phyloP scores from a whole-genome alignment of 2,329 filamentous ascomycete species.

The Cladosporium colombiae region DNA sequence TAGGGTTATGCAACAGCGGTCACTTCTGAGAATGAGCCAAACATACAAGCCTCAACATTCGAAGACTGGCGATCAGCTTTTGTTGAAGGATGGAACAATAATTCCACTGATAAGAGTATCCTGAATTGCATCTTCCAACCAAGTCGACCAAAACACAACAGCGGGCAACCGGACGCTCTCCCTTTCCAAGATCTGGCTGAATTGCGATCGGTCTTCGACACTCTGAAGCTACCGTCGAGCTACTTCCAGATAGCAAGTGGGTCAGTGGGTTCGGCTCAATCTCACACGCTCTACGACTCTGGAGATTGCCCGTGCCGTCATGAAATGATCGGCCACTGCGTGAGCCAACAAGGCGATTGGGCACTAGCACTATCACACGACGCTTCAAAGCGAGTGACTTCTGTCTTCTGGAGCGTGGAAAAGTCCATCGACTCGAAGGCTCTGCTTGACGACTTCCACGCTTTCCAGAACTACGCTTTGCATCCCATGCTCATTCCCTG shows the following conservation, averaged over 20 bases:
- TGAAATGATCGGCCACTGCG: slow-evolving; percentile 24
- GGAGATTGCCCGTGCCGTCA: background rate
- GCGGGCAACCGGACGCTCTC: slow-evolving; percentile 22
- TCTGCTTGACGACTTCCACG: slow-evolving; percentile 19
- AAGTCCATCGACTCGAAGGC: slow-evolving; percentile 16
- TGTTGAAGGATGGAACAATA: background rate
- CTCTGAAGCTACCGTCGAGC: slow-evolving; percentile 22
- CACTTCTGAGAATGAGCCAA: background rate
- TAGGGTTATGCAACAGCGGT: background rate
- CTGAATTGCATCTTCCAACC: slow-evolving; percentile 23
- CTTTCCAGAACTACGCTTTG: slow-evolving; percentile 17
- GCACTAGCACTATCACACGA: slow-evolving; percentile 25
- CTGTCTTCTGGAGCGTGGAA: slow-evolving; percentile 26
- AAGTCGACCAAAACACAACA: slow-evolving; percentile 22
- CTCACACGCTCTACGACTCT: background rate
- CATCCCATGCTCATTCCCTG: slow-evolving; percentile 28
- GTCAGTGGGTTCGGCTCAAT: slow-evolving; percentile 19
- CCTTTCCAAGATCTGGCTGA: slow-evolving; percentile 20
- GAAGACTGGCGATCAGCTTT: background rate
- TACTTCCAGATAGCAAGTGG: slow-evolving; percentile 26
- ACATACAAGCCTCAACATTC: background rate
- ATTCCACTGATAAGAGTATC: background rate
- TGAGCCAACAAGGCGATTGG: slow-evolving; percentile 28
- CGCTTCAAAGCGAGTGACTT: slow-evolving; percentile 10
- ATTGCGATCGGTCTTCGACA: slow-evolving; percentile 18